A percentile compares a stretch with the other conserved stretches of the same genome.
phyloP scores from a whole-genome alignment of 768 basidiomycete species.

The Crepidotus variabilis region DNA sequence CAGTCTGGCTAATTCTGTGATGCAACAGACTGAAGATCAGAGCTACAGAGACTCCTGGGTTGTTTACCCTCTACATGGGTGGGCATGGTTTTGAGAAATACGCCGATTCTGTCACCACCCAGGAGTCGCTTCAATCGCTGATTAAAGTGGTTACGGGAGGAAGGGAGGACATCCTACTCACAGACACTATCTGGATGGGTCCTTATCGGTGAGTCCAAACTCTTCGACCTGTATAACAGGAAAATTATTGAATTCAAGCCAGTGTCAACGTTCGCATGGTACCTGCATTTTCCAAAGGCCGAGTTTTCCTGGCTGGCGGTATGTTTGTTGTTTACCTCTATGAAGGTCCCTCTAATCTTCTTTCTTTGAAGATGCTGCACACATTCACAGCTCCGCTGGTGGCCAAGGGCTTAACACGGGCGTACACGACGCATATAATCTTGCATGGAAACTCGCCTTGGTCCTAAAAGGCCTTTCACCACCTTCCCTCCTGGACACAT shows the following conservation, averaged over 20 bases:
- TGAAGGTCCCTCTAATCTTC: neutral
- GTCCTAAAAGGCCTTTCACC: slow-evolving; percentile 20
- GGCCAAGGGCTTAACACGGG: slow-evolving; percentile 27
- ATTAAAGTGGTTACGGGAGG: neutral
- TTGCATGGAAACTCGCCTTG: slow-evolving; percentile 30
- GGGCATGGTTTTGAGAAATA: neutral
- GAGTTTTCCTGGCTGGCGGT: slow-evolving; percentile 20
- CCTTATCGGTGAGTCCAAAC: neutral
- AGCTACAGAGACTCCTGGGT: neutral
- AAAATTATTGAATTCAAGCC: neutral
- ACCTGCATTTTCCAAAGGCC: slow-evolving; percentile 11
- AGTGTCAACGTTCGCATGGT: slow-evolving; percentile 16
- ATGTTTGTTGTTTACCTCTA: neutral
- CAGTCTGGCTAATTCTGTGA: too few relatives aligned
- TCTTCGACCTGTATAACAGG: neutral
- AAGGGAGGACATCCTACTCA: neutral
- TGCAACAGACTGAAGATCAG: neutral
- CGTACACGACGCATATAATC: slow-evolving; percentile 27
- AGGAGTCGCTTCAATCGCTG: neutral
- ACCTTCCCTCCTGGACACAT: slow-evolving; percentile 23
- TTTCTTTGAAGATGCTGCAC: slow-evolving; percentile 23
- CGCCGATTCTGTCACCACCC: neutral
- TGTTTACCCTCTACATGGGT: neutral
- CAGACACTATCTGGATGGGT: neutral
- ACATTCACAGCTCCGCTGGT: slow-evolving; percentile 30